A percentile compares a stretch with the other conserved stretches of the same genome.
These are phyloP conservation scores for Ophiosphaerella korrae DNA, from an alignment of 2,329 filamentous ascomycete genomes.

Conservation along the genomic window DNA sequence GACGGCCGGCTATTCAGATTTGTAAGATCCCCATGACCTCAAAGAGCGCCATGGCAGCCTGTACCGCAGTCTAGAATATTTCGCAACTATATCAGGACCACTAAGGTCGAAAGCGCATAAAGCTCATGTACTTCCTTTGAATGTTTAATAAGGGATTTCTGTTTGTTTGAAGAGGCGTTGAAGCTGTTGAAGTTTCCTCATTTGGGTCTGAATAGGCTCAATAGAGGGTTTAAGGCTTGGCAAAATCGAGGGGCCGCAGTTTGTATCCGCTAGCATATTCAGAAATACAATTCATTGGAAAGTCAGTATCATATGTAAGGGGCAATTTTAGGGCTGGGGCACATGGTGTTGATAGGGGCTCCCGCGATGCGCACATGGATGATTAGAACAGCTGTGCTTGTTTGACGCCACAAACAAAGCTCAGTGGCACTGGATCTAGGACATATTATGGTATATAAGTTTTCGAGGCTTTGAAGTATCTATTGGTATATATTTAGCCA, in stretches of 20 bases:
- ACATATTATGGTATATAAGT: too few species aligned
- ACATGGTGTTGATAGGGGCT: not conserved
- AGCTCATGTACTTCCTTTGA: slow-evolving; percentile 7
- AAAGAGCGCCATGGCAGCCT: not conserved
- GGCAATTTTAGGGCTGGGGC: slow-evolving; percentile 1
- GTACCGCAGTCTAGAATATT: slow-evolving; percentile 8
- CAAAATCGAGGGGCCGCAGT: slow-evolving; percentile 2
- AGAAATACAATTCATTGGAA: not conserved
- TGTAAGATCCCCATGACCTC: slow-evolving; percentile 7
- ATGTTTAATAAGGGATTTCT: slow-evolving; percentile 20
- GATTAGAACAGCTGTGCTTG: too few species aligned
- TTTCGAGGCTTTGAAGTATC: too few species aligned
- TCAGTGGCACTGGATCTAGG: not conserved
- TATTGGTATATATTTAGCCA: too few species aligned
- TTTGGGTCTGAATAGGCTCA: slow-evolving; percentile 38
- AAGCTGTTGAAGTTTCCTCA: slow-evolving; percentile 18
- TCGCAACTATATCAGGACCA: slow-evolving; percentile 5
- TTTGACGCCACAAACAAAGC: too few species aligned
- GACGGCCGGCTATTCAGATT: not conserved
- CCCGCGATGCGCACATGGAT: too few species aligned
- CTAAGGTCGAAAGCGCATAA: slow-evolving; percentile 12
- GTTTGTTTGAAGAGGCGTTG: slow-evolving; percentile 10
- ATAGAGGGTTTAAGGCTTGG: slow-evolving; percentile 29
- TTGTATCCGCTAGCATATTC: not conserved
- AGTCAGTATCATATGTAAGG: not conserved